Conservation (phyloP, 73 alveolate species). For the Tetrahymena elliotti region DNA sequence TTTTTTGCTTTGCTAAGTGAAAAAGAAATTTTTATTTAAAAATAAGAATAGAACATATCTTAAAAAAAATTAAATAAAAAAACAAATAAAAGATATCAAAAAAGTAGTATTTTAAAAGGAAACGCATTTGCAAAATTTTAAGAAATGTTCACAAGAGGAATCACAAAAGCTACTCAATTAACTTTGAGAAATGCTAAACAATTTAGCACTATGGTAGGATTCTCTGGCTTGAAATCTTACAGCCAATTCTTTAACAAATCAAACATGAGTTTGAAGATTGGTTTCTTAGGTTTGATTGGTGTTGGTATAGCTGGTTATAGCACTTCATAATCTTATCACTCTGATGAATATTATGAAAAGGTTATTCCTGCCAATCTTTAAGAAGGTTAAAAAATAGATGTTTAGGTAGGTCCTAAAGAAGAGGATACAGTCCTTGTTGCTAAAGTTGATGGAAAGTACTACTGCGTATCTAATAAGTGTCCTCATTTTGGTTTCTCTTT, state of each 20-base stretch:
- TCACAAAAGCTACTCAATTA: neutral
- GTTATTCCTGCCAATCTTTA: slow-evolving; percentile 10
- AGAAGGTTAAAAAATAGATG: slow-evolving; percentile 46
- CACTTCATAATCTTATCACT: neutral
- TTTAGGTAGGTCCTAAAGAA: slow-evolving; percentile 45
- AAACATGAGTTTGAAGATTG: neutral
- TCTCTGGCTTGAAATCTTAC: neutral
- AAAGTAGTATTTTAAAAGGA: neutral
- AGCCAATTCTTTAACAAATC: neutral
- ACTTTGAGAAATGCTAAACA: neutral
- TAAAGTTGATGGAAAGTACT: slow-evolving; percentile 38
- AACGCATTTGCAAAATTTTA: neutral
- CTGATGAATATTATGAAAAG: neutral
- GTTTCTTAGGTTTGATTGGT: neutral
- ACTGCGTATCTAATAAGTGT: slow-evolving; percentile 53
- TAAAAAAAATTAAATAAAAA: no score
- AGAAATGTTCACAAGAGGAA: neutral
- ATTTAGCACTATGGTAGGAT: neutral
- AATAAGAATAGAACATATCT: neutral
- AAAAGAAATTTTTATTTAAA: no score
- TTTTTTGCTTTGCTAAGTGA: neutral
- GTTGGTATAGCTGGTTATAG: neutral
- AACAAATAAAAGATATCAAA: neutral
- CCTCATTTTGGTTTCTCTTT: slow-evolving; percentile 87
- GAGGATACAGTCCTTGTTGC: slow-evolving; percentile 49